Evolutionary conservation across 2,329 filamentous ascomycete species (phyloP), one percentile per base, ranked within the genome.

Genomic region (Ceratocystis colombiana): DNA sequence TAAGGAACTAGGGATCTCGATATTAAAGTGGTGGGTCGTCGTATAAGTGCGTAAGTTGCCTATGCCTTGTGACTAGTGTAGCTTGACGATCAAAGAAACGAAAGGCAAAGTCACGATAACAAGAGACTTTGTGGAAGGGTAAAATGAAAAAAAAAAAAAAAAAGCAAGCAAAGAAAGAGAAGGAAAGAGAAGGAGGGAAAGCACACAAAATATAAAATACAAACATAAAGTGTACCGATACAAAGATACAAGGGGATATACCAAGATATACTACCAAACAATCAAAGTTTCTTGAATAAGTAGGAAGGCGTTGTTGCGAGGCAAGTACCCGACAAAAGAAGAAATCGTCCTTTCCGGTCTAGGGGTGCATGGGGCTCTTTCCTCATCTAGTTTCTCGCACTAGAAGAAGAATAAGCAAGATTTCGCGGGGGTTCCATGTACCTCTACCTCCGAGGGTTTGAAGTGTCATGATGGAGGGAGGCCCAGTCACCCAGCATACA

Each of bases 61-160:
- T 53, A 15, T 53, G 48, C 10, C 8, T 25, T 15, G 48, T 53
- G 48, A 15, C 48, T 28, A 10, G 55, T 8, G n/a, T 12, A 30
- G 28, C 12, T 7, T 15, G 57, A 20, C 17, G 10, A 20, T 44
- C 41, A 45, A 62, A 48, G 15, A 15, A 46, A 48, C 7, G 20
- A 25, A 46, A 33, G 53, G 12, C 10, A 25, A 46, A 48, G 45
- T 15, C 15, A 15, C n/a, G 30, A 64, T 33, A 20, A 28, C 25
- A 33, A 8, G 48, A 50, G 48, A 50, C 17, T 7, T 50, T 20
- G n/a, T 4, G n/a, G 48, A 12, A 8, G 48, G 12, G 48, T 10
- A 22, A 10, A 7, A n/a, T 28, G 7, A 55, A 68, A 61, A 68
- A 66, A 67, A 55, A 68, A 61, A 68, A 66, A 67, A 65, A 48